Evolutionary conservation across 805 yeast species (phyloP), one percentile per base, ranked within the genome.

Genomic region (Nakazawaea peltata): DNA sequence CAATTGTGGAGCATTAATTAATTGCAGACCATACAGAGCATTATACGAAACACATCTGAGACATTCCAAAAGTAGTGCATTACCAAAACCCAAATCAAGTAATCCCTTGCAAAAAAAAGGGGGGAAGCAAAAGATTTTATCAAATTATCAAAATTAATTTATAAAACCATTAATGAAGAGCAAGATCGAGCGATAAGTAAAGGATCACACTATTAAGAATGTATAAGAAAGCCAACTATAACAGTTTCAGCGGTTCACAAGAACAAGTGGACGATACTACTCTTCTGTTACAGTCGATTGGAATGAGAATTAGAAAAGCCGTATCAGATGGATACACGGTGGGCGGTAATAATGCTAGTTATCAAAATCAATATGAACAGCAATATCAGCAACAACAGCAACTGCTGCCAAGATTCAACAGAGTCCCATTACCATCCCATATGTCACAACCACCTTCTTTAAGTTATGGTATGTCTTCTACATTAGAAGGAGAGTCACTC

Each of bases 221-320:
- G 40, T 32, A 36, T 21, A 36, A 36, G 21, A 36, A 19, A 27
- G 26, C 32, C 11, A 22, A 27, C 10, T 31, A 32, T 23, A 31
- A 30, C 26, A 22, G 14, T 16, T n/a, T 16, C 11, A 13, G 14
- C 12, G 17, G 11, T 17, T 10, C 30, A 3, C 23, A n/a, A 11
- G 31, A 8, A n/a, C 32, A 34, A 16, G 17, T 17, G 4, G 34
- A 36, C 26, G 58, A 57, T n/a, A 53, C 50, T 27, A 49, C 53
- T 11, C 63, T 54, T 29, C 54, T 61, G 18, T 61, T 80, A 17
- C 67, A 75, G 27, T 67, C 77, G 1, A 49, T 80, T 5, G 87
- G 86, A 0, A 80, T 78, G 85, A 65, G 85, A 42, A 73, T 81
- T 40, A 68, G 90, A 48, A 77, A 78, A 45, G 65, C 81, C 2